Base-by-base conservation (phyloP, 176 grass and related monocot species). In the Zoysia japonica region DNA sequence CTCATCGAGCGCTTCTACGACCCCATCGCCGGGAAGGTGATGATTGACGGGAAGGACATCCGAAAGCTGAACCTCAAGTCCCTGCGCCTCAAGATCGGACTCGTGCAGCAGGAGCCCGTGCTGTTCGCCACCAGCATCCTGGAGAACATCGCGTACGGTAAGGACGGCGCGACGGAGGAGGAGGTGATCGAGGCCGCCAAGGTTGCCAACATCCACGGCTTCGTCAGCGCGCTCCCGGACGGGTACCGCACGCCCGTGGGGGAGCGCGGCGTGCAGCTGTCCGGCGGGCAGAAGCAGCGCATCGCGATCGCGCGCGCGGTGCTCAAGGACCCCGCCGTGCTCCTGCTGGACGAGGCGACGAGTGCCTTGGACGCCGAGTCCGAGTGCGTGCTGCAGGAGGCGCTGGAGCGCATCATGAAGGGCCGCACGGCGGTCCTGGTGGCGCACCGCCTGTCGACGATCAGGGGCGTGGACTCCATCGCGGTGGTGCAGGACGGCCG, bases 241-340 rank as follows among this genome's bases (percentile, higher is more conserved):
- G 88, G 93, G 15, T 96, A 96, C 87, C 81, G 61, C 68, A 96
- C 93, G 12, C 72, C 90, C 5, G 93, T 96, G 1, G 96, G 95
- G 17, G 92, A 98, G 83, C 89, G 95, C 6, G 95, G 96, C 11
- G 88, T 98, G 78, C 96, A 98, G 72, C 86, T 98, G 3, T 98
- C 96, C 0, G 96, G 96, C 3, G 96, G 96, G 39, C 96, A 98
- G 84, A 89, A 85, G 83, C 96, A 98, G 86, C 92, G 96, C 12
- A 91, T 98, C 67, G 96, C 96, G 15, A 98, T 98, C 19, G 96
- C 96, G 4, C 85, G 96, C 2, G 96, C 96, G 93, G 93, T 96
- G 82, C 88, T 96, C 75, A 96, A 96, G 86, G 90, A 96, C 61
- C 90, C 90, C n/a, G 77, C 90, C 6, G 76, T 96, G 61, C 85